Percentiles rank a stretch among this genome's conserved stretches.
These are phyloP conservation scores for Penicillium glabrum DNA, from an alignment of 2,329 filamentous ascomycete species.

Conservation along the genomic window DNA sequence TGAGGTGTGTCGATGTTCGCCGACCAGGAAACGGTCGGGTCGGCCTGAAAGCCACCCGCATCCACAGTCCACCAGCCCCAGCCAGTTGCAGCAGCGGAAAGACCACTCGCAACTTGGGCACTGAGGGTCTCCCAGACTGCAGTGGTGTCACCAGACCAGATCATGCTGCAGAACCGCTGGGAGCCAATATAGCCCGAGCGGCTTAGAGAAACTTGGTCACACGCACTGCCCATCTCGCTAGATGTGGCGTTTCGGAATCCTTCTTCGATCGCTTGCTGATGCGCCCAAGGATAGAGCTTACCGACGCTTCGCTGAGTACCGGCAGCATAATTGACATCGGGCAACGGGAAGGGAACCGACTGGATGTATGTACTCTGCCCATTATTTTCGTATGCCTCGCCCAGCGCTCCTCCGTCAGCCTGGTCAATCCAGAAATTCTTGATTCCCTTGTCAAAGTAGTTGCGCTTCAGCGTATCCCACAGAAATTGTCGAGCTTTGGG, in stretches of 20 bases:
- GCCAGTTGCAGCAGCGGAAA: conserved; percentile 63
- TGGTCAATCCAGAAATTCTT: conserved; percentile 67
- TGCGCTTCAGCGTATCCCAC: conserved; percentile 57
- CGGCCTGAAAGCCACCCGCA: conserved; percentile 64
- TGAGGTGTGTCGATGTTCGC: conserved; percentile 53
- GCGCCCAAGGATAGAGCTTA: conserved; percentile 60
- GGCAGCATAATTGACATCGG: conserved; percentile 54
- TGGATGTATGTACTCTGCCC: conserved; percentile 52
- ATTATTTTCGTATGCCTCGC: conserved; percentile 38
- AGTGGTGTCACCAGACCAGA: conserved; percentile 62
- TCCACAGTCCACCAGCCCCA: conserved; percentile 67
- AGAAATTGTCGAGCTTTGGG: conserved; percentile 57
- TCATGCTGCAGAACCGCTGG: conserved; percentile 62
- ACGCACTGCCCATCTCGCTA: conserved; percentile 43
- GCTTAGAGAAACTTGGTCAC: conserved; percentile 51
- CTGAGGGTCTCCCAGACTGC: conserved; percentile 59
- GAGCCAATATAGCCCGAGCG: conserved; percentile 55
- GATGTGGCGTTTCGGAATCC: conserved; percentile 54
- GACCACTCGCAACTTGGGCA: conserved; percentile 58
- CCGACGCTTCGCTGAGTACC: conserved; percentile 58
- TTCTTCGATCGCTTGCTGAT: conserved; percentile 59
- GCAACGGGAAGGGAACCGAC: conserved; percentile 31
- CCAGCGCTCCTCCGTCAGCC: conserved; percentile 51
- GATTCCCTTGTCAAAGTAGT: conserved; percentile 62
- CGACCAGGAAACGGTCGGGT: conserved; percentile 41